Base-by-base conservation (phyloP, 2,329 filamentous ascomycete genomes). In the Escovopsis sp. region DNA sequence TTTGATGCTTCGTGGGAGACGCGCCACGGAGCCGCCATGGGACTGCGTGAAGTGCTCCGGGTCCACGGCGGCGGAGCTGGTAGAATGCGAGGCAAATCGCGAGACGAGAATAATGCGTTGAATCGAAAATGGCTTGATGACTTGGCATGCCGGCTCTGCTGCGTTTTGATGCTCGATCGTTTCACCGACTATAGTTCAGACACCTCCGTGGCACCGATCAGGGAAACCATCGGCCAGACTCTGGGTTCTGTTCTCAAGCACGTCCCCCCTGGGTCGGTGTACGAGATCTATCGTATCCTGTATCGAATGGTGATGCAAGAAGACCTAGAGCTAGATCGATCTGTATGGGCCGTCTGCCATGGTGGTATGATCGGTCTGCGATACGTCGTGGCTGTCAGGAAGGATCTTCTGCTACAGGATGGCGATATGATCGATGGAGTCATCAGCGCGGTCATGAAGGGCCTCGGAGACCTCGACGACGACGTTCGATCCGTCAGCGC, bases 181-280 rank as follows among this genome's bases (percentile, higher is more conserved):
- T 98, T 98, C 56, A 93, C 88, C 43, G 91, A 98, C 57, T 98
- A 95, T 64, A 91, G 93, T 45, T 94, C 88, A 5, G 91, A 98
- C 59, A 98, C 86, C 41, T 94, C 93, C 1, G 87, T 98, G 34
- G 91, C 91, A 1, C 91, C 91, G 0, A 95, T 98, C 48, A 74
- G 91, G 49, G 91, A 98, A 64, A 94, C 88, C 0, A 84, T 94
- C 34, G 91, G 91, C 37, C 91, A 98, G 62, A 89, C 88, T 2
- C 69, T 98, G 12, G 93, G 89, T 51, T 86, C 89, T 11, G 76
- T 93, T 12, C 67, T 98, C 41, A 86, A 84, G 49, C 86, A 94
- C 57, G 71, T 98, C 7, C 79, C 86, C 0, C 67, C 80, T 2
- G 67, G 73, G 13, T 89, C 85, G 4, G 89, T 98, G 20, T 76